phyloP scores from a whole-genome alignment of 768 basidiomycete species.

The Mycena rosella region DNA sequence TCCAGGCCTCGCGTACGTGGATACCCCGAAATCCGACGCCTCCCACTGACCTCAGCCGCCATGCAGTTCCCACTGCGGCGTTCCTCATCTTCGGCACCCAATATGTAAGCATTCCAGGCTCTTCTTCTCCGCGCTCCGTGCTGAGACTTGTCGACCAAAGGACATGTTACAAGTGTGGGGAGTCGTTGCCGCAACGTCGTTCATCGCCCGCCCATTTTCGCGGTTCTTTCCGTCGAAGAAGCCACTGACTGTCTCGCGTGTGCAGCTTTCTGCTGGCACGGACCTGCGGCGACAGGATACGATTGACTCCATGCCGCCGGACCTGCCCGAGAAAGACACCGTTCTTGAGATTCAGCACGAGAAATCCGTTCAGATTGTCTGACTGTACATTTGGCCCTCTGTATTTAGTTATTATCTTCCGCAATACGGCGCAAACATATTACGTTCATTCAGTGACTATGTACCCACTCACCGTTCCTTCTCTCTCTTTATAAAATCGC shows the following conservation, averaged over 20 bases:
- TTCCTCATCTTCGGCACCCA: conserved; percentile 22
- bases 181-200: background rate
- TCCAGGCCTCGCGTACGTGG: conserved; percentile 16
- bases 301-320: too few species aligned
- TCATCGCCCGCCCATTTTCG: background rate
- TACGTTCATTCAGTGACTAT: too few species aligned
- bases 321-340: too few species aligned
- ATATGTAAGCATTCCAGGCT: background rate
- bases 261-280: background rate
- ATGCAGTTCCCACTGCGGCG: conserved; percentile 18
- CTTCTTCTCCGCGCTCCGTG: background rate
- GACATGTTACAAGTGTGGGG: background rate
- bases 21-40: background rate
- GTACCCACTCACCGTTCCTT: too few species aligned
- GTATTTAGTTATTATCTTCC: too few species aligned
- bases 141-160: background rate
- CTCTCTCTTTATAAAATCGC: too few species aligned
- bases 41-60: background rate
- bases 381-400: too few species aligned
- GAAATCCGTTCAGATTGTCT: too few species aligned
- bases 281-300: too few species aligned
- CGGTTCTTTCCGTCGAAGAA: background rate
- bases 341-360: too few species aligned
- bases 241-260: background rate
- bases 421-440: too few species aligned